These are phyloP conservation scores for Scheffersomyces segobiensis DNA, from an alignment of 1,139 yeast species.

Conservation along the genomic window DNA sequence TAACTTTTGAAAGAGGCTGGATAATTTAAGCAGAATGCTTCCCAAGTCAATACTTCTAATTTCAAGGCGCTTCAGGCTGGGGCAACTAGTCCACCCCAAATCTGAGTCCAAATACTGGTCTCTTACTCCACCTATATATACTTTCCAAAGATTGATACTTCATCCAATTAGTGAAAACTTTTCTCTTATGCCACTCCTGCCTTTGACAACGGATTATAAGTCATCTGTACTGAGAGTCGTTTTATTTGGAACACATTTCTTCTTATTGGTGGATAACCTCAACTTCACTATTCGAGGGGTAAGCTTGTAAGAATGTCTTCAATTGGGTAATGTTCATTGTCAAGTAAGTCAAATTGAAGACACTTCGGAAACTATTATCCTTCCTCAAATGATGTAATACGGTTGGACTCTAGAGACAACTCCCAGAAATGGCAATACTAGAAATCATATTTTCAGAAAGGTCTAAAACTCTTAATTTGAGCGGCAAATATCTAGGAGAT, in stretches of 20 bases:
- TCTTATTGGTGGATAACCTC: neutral
- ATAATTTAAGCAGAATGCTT: neutral
- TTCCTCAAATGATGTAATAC: neutral
- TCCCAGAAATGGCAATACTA: neutral
- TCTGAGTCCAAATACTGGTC: neutral
- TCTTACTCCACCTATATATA: neutral
- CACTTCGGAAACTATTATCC: neutral
- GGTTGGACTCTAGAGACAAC: neutral
- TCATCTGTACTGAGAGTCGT: neutral
- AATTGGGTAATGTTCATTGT: neutral
- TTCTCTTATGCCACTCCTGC: too few species aligned
- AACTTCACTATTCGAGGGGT: neutral
- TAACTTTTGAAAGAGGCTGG: neutral
- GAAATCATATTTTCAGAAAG: neutral
- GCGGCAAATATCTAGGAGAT: neutral
- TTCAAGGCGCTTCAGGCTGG: neutral
- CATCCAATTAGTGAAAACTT: neutral
- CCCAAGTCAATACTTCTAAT: neutral
- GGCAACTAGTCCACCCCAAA: neutral
- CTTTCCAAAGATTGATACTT: neutral
- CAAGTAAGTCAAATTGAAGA: neutral
- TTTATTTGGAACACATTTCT: neutral
- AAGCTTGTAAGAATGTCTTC: neutral
- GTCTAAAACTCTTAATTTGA: neutral
- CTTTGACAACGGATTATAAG: neutral